These are phyloP conservation scores for Ophiostoma perfectum DNA, from an alignment of 2,329 filamentous ascomycete species.

Conservation along the genomic window DNA sequence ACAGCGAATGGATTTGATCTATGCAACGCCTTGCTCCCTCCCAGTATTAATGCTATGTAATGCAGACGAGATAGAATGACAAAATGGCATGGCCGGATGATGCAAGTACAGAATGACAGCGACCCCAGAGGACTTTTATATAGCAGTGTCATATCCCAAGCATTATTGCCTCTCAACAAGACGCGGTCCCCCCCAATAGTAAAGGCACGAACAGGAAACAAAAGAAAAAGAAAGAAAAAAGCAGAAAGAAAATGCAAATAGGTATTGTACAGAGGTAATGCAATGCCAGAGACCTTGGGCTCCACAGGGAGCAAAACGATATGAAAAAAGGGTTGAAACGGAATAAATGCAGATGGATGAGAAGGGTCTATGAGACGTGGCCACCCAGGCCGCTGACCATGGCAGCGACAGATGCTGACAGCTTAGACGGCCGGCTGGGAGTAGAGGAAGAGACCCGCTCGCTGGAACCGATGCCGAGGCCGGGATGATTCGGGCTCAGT, in stretches of 20 bases:
- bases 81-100: background rate
- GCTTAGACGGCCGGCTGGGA: constrained; percentile 19
- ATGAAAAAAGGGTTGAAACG: background rate
- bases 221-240: constrained; percentile 2
- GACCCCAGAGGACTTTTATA: background rate
- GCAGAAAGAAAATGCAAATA: constrained; percentile 11
- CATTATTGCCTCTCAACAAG: background rate
- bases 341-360: background rate
- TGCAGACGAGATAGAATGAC: background rate
- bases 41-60: constrained; percentile 14
- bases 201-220: background rate
- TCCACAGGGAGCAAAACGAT: background rate
- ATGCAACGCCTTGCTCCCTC: constrained; percentile 19
- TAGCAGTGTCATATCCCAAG: background rate
- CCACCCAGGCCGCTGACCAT: constrained; percentile 25
- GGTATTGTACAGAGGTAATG: constrained; percentile 9
- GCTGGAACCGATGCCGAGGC: constrained; percentile 10
- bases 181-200: background rate
- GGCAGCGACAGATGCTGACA: constrained; percentile 25
- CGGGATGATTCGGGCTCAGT: constrained; percentile 2
- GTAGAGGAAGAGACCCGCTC: background rate
- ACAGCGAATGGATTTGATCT: background rate
- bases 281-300: background rate
- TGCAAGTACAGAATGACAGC: background rate
- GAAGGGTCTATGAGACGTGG: constrained; percentile 16